Evolutionary conservation across 352 stramenopile species (phyloP).

Genomic region (Pythium aristosporum): DNA sequence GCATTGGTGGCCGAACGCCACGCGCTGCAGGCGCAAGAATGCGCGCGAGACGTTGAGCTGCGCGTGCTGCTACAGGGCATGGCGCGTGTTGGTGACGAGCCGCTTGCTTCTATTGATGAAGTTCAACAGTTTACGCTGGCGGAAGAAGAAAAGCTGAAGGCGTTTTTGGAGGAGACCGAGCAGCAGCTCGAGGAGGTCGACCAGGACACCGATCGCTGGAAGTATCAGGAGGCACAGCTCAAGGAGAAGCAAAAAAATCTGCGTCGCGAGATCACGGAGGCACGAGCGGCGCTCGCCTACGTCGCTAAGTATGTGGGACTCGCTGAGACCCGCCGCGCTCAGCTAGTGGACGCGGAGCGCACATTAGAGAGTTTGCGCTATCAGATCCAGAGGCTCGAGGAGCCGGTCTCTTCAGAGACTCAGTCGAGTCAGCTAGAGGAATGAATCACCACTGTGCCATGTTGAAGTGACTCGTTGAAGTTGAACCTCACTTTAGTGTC

Average conservation of each 20-base stretch:
- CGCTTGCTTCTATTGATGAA: conserved; percentile 28
- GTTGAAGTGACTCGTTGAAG: too few species aligned
- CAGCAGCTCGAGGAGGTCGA: conserved; percentile 30
- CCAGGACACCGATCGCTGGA: conserved; percentile 29
- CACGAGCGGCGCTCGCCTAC: conserved; percentile 34
- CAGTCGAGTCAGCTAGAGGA: too few species aligned
- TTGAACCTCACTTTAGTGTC: too few species aligned
- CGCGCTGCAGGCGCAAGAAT: conserved; percentile 39
- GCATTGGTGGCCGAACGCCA: conserved; percentile 41
- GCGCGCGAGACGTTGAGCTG: conserved; percentile 34
- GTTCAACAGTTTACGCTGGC: conserved; percentile 34
- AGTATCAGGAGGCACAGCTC: conserved; percentile 45
- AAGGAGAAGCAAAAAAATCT: conserved; percentile 54
- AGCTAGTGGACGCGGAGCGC: conserved; percentile 42
- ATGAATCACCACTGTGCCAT: too few species aligned
- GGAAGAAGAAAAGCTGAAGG: conserved; percentile 28
- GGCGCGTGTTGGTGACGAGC: conserved; percentile 29
- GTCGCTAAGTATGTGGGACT: conserved; percentile 36
- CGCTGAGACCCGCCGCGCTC: conserved; percentile 31
- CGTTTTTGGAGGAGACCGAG: conserved; percentile 33
- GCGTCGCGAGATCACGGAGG: conserved; percentile 36
- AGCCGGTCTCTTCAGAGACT: not conserved
- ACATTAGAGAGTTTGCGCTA: conserved; percentile 42
- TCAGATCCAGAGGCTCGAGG: conserved; percentile 31
- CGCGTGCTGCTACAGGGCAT: conserved; percentile 33